Evolutionary conservation across 495 filamentous ascomycete genomes (phyloP).

Genomic region (Aspergillus hancockii): DNA sequence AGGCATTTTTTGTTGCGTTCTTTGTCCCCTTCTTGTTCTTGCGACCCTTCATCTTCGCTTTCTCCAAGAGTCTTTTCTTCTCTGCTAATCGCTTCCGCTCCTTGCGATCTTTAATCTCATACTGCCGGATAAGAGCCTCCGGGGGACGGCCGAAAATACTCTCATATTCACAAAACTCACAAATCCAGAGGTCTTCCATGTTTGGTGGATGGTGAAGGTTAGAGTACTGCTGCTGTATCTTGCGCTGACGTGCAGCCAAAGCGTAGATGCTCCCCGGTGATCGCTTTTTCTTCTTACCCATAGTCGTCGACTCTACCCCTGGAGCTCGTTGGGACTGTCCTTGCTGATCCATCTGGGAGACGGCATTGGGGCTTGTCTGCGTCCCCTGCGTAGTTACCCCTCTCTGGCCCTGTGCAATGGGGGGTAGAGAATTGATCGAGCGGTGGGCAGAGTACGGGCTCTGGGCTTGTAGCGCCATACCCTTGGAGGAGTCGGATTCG

Average conservation of each 20-base stretch:
- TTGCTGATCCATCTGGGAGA: constrained; percentile 34
- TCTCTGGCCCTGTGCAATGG: constrained; percentile 33
- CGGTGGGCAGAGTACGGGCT: constrained; percentile 36
- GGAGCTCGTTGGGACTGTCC: constrained; percentile 35
- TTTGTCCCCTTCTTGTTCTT: constrained; percentile 75
- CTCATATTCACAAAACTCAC: constrained; percentile 90
- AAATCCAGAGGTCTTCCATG: constrained; percentile 85
- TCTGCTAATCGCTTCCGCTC: constrained; percentile 80
- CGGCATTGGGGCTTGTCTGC: constrained; percentile 60
- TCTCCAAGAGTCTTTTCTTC: constrained; percentile 82
- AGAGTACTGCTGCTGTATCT: constrained; percentile 66
- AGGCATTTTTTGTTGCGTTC: constrained; percentile 60
- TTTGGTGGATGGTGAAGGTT: constrained; percentile 77
- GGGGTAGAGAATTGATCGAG: constrained; percentile 33
- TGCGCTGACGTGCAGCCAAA: constrained; percentile 65
- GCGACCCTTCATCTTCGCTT: constrained; percentile 91
- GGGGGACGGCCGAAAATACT: constrained; percentile 82
- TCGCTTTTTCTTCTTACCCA: constrained; percentile 57
- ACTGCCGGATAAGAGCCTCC: constrained; percentile 81
- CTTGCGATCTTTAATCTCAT: constrained; percentile 90
- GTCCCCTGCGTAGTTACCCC: constrained; percentile 59
- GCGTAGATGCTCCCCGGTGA: constrained; percentile 60
- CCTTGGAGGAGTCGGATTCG: constrained; percentile 70
- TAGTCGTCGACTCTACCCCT: constrained; percentile 33
- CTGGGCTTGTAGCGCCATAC: constrained; percentile 55